Conservation (phyloP, 2,329 filamentous ascomycete species). For the Cladosporium cucumerinum region DNA sequence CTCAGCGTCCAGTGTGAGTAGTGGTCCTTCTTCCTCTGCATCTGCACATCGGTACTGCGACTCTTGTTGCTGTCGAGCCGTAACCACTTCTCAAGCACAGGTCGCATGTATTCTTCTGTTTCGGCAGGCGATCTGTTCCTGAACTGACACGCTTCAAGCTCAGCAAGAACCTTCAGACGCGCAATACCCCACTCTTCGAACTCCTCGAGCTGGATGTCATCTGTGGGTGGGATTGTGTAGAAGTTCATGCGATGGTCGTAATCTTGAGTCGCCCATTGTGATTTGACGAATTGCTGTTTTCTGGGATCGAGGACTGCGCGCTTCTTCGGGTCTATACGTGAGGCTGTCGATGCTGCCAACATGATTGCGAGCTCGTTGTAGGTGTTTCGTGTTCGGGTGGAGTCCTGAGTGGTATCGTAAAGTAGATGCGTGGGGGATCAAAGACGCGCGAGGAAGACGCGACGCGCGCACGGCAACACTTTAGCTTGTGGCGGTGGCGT, state of each 20-base stretch:
- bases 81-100: constrained; percentile 81
- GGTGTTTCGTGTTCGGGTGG: neutral
- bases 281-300: constrained; percentile 80
- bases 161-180: constrained; percentile 77
- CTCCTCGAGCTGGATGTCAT: constrained; percentile 92
- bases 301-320: constrained; percentile 73
- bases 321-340: constrained; percentile 62
- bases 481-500: neutral
- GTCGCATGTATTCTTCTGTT: constrained; percentile 77
- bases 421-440: neutral
- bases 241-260: constrained; percentile 91
- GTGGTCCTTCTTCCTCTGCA: constrained; percentile 89
- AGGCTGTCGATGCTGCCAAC: constrained; percentile 14
- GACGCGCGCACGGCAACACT: neutral
- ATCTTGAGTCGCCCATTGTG: constrained; percentile 70
- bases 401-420: neutral
- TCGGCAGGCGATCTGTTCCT: constrained; percentile 84
- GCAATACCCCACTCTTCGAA: constrained; percentile 99
- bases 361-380: neutral
- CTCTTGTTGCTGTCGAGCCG: constrained; percentile 75
- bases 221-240: constrained; percentile 81
- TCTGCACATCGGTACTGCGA: constrained; percentile 53
- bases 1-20: constrained; percentile 97
- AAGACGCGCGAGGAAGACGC: constrained; percentile 9
- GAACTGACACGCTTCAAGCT: constrained; percentile 92